phyloP scores from a whole-genome alignment of 805 yeast species.

The Yueomyces sinensis region DNA sequence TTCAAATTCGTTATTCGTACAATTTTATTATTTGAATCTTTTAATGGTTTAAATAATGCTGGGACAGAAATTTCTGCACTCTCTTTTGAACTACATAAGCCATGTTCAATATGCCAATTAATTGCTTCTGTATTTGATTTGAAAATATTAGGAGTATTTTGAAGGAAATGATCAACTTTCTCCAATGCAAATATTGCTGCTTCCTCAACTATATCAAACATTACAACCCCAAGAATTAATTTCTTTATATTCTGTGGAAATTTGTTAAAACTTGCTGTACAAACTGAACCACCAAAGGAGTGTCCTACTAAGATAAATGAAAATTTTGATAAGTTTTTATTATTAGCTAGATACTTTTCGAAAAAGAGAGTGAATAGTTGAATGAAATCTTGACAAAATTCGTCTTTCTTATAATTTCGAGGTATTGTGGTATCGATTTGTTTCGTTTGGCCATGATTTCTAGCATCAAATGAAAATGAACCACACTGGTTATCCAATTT shows the following conservation, averaged over 20 bases:
- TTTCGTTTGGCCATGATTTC: slow-evolving; percentile 68
- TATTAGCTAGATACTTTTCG: slow-evolving; percentile 2
- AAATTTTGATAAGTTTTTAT: slow-evolving; percentile 4
- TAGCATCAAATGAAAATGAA: slow-evolving; percentile 56
- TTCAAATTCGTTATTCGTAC: slow-evolving; percentile 56
- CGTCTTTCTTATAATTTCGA: slow-evolving; percentile 31
- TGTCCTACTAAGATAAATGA: slow-evolving; percentile 65
- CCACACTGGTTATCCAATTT: slow-evolving; percentile 38
- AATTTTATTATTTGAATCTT: slow-evolving; percentile 13
- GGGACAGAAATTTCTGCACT: slow-evolving; percentile 79
- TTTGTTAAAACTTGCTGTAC: slow-evolving; percentile 37
- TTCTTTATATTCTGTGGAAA: slow-evolving; percentile 10
- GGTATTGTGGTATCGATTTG: slow-evolving; percentile 15
- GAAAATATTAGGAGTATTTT: slow-evolving; percentile 52
- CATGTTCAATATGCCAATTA: slow-evolving; percentile 63
- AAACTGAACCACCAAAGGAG: slow-evolving; percentile 83
- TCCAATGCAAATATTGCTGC: slow-evolving; percentile 62
- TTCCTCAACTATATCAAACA: slow-evolving; percentile 91
- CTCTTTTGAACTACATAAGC: slow-evolving; percentile 37
- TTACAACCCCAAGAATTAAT: slow-evolving; percentile 49
- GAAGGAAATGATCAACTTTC: slow-evolving; percentile 55
- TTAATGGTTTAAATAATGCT: slow-evolving; percentile 33
- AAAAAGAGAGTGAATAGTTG: slow-evolving; percentile 33
- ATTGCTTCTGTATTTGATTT: slow-evolving; percentile 43
- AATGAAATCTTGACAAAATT: slow-evolving; percentile 46